Evolutionary conservation across 1,284 basidiomycete genomes (phyloP).

Genomic region (Pseudozyma thailandica): DNA sequence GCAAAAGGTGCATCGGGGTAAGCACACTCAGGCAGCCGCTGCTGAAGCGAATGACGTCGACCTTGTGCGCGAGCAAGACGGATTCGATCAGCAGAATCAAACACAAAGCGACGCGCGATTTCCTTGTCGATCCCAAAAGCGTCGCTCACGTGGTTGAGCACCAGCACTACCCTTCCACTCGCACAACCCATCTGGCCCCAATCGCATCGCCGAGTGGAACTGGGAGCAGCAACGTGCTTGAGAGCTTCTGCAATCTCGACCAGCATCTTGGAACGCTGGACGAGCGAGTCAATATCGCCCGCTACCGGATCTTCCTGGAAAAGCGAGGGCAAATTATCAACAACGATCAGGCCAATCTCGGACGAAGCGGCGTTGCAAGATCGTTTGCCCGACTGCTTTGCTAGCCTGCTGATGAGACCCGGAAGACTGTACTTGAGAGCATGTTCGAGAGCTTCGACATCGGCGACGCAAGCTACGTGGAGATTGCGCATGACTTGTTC

Average conservation of each 20-base stretch:
- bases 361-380: background rate
- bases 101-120: constrained; percentile 30
- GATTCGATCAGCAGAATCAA: constrained; percentile 19
- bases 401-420: constrained; percentile 25
- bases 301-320: constrained; percentile 54
- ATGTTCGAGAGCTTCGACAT: constrained; percentile 49
- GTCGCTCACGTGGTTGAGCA: constrained; percentile 60
- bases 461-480: constrained; percentile 40
- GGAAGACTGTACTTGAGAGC: constrained; percentile 56
- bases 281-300: constrained; percentile 24
- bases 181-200: no score
- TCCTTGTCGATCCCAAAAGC: constrained; percentile 51
- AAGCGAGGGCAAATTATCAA: constrained; percentile 55
- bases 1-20: constrained; percentile 17
- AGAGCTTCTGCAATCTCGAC: constrained; percentile 45
- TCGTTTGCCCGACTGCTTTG: background rate
- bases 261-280: constrained; percentile 36
- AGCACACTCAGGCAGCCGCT: background rate
- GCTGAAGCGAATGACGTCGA: background rate
- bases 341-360: constrained; percentile 38
- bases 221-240: constrained; percentile 23
- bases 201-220: no score
- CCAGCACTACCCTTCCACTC: constrained; percentile 28
- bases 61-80: constrained; percentile 1
- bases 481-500: constrained; percentile 28